A percentile compares a stretch with the other conserved stretches of the same genome.
Conservation (phyloP, 2,329 filamentous ascomycete species). For the Daldinia eschscholtzii region DNA sequence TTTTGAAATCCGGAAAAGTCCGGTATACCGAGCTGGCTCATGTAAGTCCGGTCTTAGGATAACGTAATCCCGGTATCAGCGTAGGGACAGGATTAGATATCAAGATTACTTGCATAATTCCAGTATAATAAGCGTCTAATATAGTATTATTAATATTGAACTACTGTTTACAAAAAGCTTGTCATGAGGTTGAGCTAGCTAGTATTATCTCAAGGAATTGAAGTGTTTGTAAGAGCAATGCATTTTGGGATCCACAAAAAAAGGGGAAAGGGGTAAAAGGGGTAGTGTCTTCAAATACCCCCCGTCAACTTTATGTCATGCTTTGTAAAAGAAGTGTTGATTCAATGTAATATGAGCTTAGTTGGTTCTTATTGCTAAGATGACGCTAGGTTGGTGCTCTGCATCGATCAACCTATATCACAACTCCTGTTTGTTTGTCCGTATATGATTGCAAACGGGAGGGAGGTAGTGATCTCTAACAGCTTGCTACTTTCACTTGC, state of each 20-base stretch:
- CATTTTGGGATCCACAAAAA: background rate
- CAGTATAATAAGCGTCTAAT: background rate
- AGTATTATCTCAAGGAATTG: background rate
- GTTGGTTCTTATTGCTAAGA: too few relatives aligned
- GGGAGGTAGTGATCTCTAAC: too few relatives aligned
- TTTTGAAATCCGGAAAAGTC: constrained; percentile 8
- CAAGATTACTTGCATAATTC: background rate
- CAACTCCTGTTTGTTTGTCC: too few relatives aligned
- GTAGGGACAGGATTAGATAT: background rate
- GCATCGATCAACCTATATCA: too few relatives aligned
- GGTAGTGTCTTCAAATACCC: too few relatives aligned
- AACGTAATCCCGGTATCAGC: background rate
- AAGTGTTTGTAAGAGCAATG: background rate
- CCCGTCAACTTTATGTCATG: too few relatives aligned
- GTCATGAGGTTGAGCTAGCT: background rate
- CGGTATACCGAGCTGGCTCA: constrained; percentile 1
- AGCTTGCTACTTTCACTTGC: too few relatives aligned
- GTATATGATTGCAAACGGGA: too few relatives aligned
- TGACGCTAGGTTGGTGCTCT: too few relatives aligned
- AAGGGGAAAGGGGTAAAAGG: too few relatives aligned
- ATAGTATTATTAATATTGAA: background rate
- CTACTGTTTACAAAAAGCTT: background rate
- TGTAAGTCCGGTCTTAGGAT: constrained; percentile 10
- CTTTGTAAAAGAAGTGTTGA: too few relatives aligned
- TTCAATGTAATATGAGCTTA: too few relatives aligned